Base-by-base conservation (phyloP, 495 filamentous ascomycete genomes). In the Lophiotrema nucula region DNA sequence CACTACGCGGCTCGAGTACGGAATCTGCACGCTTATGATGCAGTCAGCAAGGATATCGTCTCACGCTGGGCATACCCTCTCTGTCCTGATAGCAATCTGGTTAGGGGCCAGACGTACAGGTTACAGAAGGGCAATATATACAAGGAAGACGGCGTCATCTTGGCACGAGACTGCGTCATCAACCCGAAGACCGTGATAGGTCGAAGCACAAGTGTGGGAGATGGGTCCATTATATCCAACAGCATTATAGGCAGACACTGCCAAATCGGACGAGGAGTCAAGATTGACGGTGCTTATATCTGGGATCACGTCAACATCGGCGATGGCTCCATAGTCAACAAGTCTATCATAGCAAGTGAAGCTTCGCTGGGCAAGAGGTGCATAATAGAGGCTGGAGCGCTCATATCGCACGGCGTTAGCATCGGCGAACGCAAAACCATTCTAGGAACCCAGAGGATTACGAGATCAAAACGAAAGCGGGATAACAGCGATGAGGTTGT, bases 11-110 rank as follows among this genome's bases (percentile, higher is more conserved):
- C 90, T 0, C 80, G 93, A 45, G 92, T 88, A 11, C 85, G 82
- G 60, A 95, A 89, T 63, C 75, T 97, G 35, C 86, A 86, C 67
- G 86, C 92, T 47, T 99, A 97, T 70, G 90, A 96, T 69, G 84
- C 90, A 18, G 79, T 97, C n/a, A 92, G 82, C 70, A 84, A 81
- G 69, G 95, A 99, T 67, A 77, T 97, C n/a, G 77, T 93, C 24
- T 81, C 81, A 23, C 81, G 92, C 41, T 96, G 90, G 89, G 82
- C 90, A n/a, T 92, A 92, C 60, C 93, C 95, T n/a, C 77, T 96
- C 23, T 88, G 86, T 59, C 95, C 93, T 2, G 92, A 96, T 58
- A 92, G 82, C 64, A 97, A 97, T 69, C 70, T 96, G 24, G 69
- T 90, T 3, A 76, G 80, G 1, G 87, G 82, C 8, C 89, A 95